Base-by-base conservation (phyloP, 2,329 filamentous ascomycete species). In the Metarhizium rileyi region DNA sequence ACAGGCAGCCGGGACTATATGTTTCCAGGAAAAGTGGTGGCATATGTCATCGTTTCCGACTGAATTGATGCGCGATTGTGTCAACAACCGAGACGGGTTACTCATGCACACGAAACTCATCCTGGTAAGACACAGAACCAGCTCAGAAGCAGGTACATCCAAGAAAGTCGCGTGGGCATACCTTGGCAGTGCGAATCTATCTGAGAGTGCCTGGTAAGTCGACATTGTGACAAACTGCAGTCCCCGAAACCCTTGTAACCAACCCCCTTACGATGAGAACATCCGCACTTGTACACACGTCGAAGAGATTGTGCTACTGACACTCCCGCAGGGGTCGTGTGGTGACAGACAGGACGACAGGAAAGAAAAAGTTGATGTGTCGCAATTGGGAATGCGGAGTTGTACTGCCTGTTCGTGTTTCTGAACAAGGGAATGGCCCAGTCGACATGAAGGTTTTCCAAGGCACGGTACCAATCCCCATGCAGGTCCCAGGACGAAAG, bases 341-440 rank as follows among this genome's bases (percentile, higher is more conserved):
- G 27, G 79, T 83, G 48, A 82, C 83, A 59, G 84, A 94, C 59
- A 81, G 77, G 56, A 68, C 64, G 7, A 84, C 80, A 2, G 83
- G 83, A 53, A 67, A 78, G 53, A 78, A 81, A 12, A 95, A 89
- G 65, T 74, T 97, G 54, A 90, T 78, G 54, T 90, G 86, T 65
- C 82, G 87, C 49, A 98, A 97, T 65, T 97, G 91, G 90, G 93
- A 97, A 68, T 95, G 90, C 61, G 93, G 93, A 33, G 87, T 98
- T 1, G 59, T 97, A 23, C 64, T 96, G 38, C 81, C 83, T 9
- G 71, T 86, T 23, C 58, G 60, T 22, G 30, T 44, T 52, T 44
- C 54, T 38, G 20, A 47, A 48, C 30, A 46, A 45, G 44, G 40
- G 46, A 44, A 38, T 52, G 50, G 52, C 54, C 49, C 50, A 46